These are phyloP conservation scores for Pleurotus citrinopileatus DNA, from an alignment of 768 basidiomycete species.

Conservation along the genomic window DNA sequence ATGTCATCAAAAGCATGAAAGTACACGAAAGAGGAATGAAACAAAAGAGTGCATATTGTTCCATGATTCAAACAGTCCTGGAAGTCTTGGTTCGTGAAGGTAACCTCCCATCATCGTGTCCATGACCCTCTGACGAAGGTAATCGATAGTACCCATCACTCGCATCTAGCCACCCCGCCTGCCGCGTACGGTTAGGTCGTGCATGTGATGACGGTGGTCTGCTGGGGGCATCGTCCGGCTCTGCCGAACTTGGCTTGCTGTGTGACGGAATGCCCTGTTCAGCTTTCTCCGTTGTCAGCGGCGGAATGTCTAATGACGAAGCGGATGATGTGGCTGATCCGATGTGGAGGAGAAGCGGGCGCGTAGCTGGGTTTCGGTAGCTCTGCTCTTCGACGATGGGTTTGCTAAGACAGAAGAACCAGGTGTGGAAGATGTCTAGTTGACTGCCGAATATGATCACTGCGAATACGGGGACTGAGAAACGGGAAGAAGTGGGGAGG, in stretches of 20 bases:
- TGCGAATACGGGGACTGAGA: neutral
- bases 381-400: neutral
- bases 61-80: no score
- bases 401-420: slow-evolving; percentile 4
- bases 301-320: neutral
- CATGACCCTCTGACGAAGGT: no score
- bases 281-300: neutral
- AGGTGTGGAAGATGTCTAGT: slow-evolving; percentile 5
- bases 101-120: no score
- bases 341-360: neutral
- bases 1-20: no score
- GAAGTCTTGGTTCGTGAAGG: no score
- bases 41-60: no score
- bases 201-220: neutral
- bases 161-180: no score
- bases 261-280: neutral
- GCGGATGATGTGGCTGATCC: neutral
- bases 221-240: neutral
- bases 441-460: slow-evolving; percentile 6
- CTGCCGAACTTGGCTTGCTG: neutral
- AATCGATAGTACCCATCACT: no score
- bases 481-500: no score
- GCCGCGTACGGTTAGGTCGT: neutral
- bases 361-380: neutral
- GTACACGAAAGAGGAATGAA: no score